Conservation (phyloP, 768 basidiomycete genomes). For the Rhizopogon vesiculosus region DNA sequence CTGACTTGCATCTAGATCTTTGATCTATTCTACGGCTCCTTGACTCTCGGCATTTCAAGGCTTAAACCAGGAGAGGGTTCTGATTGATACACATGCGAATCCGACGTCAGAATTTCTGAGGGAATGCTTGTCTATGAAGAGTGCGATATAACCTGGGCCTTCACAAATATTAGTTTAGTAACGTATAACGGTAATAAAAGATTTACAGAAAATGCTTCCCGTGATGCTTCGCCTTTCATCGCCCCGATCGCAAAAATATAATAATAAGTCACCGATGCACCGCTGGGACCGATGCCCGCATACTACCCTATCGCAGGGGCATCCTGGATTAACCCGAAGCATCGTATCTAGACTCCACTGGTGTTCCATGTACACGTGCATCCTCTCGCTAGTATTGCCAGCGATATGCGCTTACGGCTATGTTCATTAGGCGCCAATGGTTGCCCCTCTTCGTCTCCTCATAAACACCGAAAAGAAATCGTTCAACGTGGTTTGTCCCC, state of each 20-base stretch:
- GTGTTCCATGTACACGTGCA: neutral
- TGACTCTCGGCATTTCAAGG: neutral
- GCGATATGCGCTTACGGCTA: neutral
- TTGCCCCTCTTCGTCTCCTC: neutral
- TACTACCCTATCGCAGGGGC: neutral
- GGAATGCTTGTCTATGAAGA: neutral
- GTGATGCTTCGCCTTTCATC: neutral
- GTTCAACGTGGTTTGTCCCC: neutral
- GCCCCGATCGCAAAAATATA: neutral
- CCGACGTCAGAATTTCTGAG: neutral
- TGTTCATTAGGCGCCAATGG: neutral
- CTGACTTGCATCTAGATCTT: no score
- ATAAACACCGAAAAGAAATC: conserved; percentile 1
- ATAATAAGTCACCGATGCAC: neutral
- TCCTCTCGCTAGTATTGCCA: neutral
- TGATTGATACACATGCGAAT: neutral
- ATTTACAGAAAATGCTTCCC: neutral
- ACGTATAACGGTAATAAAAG: neutral
- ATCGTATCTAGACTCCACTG: neutral
- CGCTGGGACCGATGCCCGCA: neutral
- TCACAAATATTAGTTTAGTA: neutral
- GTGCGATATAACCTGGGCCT: neutral
- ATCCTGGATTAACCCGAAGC: neutral
- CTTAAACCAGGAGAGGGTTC: neutral
- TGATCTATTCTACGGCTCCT: neutral